Evolutionary conservation across 257 asterid species (phyloP).

Genomic region (Plantago major): DNA sequence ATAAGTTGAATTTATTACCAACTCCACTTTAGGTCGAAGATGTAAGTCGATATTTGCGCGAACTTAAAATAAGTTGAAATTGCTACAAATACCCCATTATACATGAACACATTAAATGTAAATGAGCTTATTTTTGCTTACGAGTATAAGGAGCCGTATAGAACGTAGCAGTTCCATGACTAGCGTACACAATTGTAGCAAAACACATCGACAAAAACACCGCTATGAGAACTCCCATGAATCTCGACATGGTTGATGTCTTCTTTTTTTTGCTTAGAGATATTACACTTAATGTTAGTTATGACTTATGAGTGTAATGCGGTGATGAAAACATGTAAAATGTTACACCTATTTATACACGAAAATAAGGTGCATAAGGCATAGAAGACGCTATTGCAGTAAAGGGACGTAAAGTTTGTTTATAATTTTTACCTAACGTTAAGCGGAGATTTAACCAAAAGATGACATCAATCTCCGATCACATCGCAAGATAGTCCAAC

Average conservation of each 20-base stretch:
- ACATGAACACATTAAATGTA: too few relatives aligned
- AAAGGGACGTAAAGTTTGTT: conserved; percentile 3
- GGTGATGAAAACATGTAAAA: conserved; percentile 1
- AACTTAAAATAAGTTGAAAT: too few relatives aligned
- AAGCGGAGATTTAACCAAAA: background rate
- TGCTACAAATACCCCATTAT: too few relatives aligned
- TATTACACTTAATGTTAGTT: too few relatives aligned
- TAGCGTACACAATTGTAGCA: conserved; percentile 24
- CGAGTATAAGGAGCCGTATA: conserved; percentile 55
- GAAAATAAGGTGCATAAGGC: too few relatives aligned
- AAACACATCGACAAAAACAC: background rate
- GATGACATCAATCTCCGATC: background rate
- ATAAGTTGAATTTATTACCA: too few relatives aligned
- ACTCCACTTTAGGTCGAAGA: too few relatives aligned
- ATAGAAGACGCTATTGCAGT: background rate
- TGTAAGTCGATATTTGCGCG: too few relatives aligned
- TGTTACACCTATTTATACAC: conserved; percentile 6
- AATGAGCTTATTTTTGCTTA: too few relatives aligned
- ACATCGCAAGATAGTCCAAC: conserved; percentile 2
- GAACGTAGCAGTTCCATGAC: conserved; percentile 43
- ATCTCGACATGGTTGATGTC: background rate
- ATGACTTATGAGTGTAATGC: background rate
- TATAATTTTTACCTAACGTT: background rate
- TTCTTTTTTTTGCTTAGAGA: background rate
- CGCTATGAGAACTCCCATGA: background rate